Evolutionary conservation across 345 rosid species (phyloP), one percentile per base, ranked within the genome.

Genomic region (Cardamine occulta): DNA sequence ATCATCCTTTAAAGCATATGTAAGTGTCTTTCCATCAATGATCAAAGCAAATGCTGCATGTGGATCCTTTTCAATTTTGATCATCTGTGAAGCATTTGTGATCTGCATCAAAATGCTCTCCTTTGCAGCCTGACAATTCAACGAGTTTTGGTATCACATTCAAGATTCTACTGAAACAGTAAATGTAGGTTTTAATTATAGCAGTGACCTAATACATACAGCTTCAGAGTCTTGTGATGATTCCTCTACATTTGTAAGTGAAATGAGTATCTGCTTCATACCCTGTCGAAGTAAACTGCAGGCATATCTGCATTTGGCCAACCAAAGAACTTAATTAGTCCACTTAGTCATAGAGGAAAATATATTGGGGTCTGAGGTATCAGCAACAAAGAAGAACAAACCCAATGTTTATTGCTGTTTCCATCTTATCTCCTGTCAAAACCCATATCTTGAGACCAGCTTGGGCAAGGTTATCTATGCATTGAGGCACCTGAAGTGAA

Each of bases 381-480:
- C 24, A 55, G 54, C 5, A 77, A 63, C 17, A 40, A 40, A 23
- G 55, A n/a, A 74, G 48, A 54, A 61, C 65, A 63, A 48, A 89
- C 97, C 97, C 97, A 5, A 91, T 86, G 72, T 87, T 92, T 71
- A 88, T 86, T 64, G 97, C 93, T 31, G 97, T 92, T 80, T 92
- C 96, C 86, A 74, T 82, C 81, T 89, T 88, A 76, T 92, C 97
- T 13, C 97, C 97, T 0, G 97, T 92, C 53, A 92, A 84, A 74
- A 92, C 85, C 97, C 97, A 92, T 65, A 92, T 84, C 81, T 88
- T 86, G 37, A 92, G 62, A 70, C 97, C 93, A 18, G 93, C 97
- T 80, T 87, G 97, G n/a, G 93, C 88, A 39, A 92, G 93, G 73
- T 87, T 89, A 78, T 92, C 96, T 61, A 92, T 89, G 84, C 97